Base-by-base conservation (phyloP, 176 grass and related monocot species). In the Raddia guianensis region DNA sequence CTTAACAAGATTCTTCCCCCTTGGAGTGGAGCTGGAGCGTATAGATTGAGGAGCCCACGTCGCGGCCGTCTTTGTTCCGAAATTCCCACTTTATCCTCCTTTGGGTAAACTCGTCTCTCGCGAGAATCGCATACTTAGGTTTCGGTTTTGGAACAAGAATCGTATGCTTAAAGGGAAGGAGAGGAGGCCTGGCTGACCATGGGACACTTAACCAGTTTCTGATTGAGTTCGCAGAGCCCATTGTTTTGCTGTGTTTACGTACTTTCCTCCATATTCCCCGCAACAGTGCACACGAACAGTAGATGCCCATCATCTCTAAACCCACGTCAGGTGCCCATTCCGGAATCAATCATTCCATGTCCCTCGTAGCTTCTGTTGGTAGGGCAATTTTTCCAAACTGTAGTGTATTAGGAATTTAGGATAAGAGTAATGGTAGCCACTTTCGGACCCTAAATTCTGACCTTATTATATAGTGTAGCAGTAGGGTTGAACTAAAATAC, bases 41-140 rank as follows among this genome's bases (percentile, higher is more conserved):
- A 44, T 68, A 51, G 44, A 35, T 83, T 15, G 80, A 79, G 81
- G 76, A 63, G 76, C 69, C 68, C 77, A 84, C 37, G 70, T 63
- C 37, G 47, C 19, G 63, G 63, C 75, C 70, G 87, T 75, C 76
- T 68, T 66, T 75, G 76, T 80, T 84, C 81, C 1, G 52, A 59
- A 59, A 69, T 87, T 87, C 72, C 62, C 69, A 52, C 70, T 71
- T 72, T 53, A 74, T 68, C 19, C 63, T 19, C 15, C 75, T 46
- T 75, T 48, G 35, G 74, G 70, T 2, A 74, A 74, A 48, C 53
- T 43, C 44, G 20, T 80, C 13, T 55, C 62, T 0, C 81, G 6
- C 4, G 37, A 48, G 82, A 72, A 83, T 88, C 80, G 52, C 56
- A 33, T 85, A 42, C 86, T 85, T 84, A 56, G 71, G 71, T 70